Percentiles rank a stretch among this genome's conserved stretches.
Evolutionary conservation across 306 rosid species (phyloP).

Genomic region (Mimosa pudica): DNA sequence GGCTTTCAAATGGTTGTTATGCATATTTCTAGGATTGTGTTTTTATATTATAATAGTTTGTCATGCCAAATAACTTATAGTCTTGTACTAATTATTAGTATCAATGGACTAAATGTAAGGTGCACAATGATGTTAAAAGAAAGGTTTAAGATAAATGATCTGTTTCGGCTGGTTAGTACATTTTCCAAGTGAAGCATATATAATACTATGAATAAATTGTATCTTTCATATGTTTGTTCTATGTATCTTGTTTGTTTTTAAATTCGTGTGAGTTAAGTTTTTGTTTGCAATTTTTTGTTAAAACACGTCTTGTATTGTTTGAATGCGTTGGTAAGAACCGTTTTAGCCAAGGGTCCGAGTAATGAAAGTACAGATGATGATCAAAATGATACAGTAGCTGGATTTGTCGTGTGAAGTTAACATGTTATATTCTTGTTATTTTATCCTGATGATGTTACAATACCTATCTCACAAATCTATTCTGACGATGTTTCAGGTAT

Average conservation of each 20-base stretch:
- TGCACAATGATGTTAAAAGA: slow-evolving; percentile 11
- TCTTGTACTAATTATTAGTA: background rate
- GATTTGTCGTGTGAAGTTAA: slow-evolving; percentile 23
- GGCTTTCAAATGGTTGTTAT: slow-evolving; percentile 92
- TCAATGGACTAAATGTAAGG: background rate
- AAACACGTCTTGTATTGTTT: slow-evolving; percentile 6
- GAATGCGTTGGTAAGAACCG: slow-evolving; percentile 19
- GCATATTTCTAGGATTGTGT: slow-evolving; percentile 4
- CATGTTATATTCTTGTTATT: slow-evolving; percentile 21
- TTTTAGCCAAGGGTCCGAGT: slow-evolving; percentile 20
- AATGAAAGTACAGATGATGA: slow-evolving; percentile 6
- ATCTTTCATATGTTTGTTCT: slow-evolving; percentile 1
- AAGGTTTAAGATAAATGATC: slow-evolving; percentile 3
- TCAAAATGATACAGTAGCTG: slow-evolving; percentile 19
- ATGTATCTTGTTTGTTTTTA: background rate
- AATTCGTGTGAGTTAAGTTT: slow-evolving; percentile 2
- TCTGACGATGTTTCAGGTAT: slow-evolving; percentile 61
- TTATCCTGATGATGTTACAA: background rate
- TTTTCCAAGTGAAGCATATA: background rate
- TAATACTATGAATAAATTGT: background rate
- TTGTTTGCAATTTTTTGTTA: background rate
- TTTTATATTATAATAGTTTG: slow-evolving; percentile 12
- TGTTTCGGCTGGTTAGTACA: slow-evolving; percentile 9
- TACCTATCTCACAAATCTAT: slow-evolving; percentile 31
- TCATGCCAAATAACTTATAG: slow-evolving; percentile 8